phyloP scores from a whole-genome alignment of 306 rosid species.

The Pterocarpus santalinus region DNA sequence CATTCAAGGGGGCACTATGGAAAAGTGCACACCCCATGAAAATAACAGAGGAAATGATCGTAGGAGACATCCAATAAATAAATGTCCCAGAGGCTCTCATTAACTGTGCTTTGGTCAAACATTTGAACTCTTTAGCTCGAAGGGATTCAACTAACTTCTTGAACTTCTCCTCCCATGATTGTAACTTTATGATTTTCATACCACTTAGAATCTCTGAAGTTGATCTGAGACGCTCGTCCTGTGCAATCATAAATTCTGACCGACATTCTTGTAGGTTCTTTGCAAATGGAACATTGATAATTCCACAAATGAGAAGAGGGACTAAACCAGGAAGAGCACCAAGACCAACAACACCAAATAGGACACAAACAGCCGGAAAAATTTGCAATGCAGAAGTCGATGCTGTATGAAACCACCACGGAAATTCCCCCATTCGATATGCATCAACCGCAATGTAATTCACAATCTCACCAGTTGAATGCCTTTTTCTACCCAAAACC shows the following conservation, averaged over 20 bases:
- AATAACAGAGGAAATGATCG: constrained; percentile 61
- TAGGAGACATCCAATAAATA: constrained; percentile 73
- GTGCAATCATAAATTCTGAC: constrained; percentile 64
- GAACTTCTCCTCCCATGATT: constrained; percentile 82
- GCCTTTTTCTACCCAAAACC: constrained; percentile 58
- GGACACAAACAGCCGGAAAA: constrained; percentile 55
- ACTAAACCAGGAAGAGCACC: constrained; percentile 75
- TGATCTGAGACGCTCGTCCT: constrained; percentile 72
- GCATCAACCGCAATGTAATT: constrained; percentile 79
- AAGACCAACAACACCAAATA: constrained; percentile 60
- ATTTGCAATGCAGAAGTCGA: constrained; percentile 57
- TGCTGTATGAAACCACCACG: constrained; percentile 72
- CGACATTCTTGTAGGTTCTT: constrained; percentile 65
- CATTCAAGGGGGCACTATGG: constrained; percentile 67
- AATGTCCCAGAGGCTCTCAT: constrained; percentile 52
- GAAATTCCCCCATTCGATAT: constrained; percentile 78
- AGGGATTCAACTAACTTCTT: constrained; percentile 54
- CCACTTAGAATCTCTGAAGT: constrained; percentile 76
- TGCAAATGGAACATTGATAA: constrained; percentile 69
- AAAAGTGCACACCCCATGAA: constrained; percentile 64
- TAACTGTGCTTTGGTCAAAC: constrained; percentile 58
- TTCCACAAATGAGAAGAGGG: constrained; percentile 63
- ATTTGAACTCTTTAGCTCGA: constrained; percentile 64
- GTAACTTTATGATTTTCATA: constrained; percentile 77
- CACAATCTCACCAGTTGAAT: constrained; percentile 74